Evolutionary conservation across 2,329 filamentous ascomycete genomes (phyloP).

Genomic region (Monosporascus sp.): DNA sequence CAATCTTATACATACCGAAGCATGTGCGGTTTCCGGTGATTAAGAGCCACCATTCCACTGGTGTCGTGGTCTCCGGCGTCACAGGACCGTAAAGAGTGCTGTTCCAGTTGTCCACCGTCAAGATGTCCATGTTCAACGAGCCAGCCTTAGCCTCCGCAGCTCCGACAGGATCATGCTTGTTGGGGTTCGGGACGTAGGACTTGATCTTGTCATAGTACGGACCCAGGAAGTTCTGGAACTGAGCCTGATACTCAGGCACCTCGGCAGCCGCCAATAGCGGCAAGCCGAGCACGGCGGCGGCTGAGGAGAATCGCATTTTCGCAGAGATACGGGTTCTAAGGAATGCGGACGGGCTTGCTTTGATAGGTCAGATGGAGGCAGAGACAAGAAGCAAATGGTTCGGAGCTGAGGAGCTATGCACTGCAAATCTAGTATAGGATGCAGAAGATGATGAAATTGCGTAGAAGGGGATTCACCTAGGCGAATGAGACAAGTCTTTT

Average conservation of each 20-base stretch:
- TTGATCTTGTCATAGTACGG: constrained; percentile 36
- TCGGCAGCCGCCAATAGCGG: constrained; percentile 51
- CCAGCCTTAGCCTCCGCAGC: constrained; percentile 47
- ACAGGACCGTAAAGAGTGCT: constrained; percentile 59
- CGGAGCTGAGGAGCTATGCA: background rate
- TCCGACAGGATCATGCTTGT: constrained; percentile 33
- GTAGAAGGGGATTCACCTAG: background rate
- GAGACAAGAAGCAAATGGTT: background rate
- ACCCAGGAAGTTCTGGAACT: constrained; percentile 45
- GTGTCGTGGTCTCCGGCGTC: constrained; percentile 50
- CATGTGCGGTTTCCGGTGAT: constrained; percentile 74
- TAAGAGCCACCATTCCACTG: constrained; percentile 72
- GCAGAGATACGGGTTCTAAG: constrained; percentile 5
- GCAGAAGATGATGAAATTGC: background rate
- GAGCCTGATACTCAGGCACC: constrained; percentile 53
- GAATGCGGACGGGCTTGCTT: background rate
- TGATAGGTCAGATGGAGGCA: too few relatives aligned
- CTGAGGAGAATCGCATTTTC: constrained; percentile 54
- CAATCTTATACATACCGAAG: constrained; percentile 43
- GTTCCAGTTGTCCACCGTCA: constrained; percentile 68
- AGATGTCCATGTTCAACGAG: constrained; percentile 43
- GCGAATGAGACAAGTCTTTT: background rate
- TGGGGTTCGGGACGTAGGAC: constrained; percentile 46
- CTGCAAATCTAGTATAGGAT: background rate
- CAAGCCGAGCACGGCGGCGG: constrained; percentile 46